Evolutionary conservation across 2,329 filamentous ascomycete species (phyloP).

Genomic region (Hypoxylon sp.): DNA sequence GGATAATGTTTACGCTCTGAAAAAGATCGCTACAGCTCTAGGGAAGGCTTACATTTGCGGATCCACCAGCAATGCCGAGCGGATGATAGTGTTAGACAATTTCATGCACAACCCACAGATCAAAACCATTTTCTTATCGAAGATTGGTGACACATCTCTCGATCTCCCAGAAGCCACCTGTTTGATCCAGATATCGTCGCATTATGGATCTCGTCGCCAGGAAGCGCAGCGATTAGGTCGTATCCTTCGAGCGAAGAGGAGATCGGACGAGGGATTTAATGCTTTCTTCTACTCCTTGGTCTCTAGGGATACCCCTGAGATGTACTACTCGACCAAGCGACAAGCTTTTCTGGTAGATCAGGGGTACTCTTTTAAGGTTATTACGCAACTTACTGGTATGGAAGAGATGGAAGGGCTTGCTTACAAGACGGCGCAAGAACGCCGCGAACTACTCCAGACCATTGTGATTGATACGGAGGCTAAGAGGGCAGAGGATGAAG

Average conservation of each 20-base stretch:
- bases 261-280: conserved; percentile 98
- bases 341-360: conserved; percentile 98
- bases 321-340: conserved; percentile 96
- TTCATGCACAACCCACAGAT: conserved; percentile 93
- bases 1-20: conserved; percentile 94
- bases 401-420: conserved; percentile 85
- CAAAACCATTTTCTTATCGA: conserved; percentile 95
- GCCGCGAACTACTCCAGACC: conserved; percentile 88
- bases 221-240: conserved; percentile 94
- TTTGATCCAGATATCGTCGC: conserved; percentile 96
- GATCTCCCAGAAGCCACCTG: conserved; percentile 97
- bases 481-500: conserved; percentile 71
- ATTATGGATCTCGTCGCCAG: conserved; percentile 96
- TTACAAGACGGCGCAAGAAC: conserved; percentile 83
- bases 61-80: conserved; percentile 86
- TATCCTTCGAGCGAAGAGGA: conserved; percentile 92
- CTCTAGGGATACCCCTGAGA: conserved; percentile 96
- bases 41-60: conserved; percentile 93
- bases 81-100: conserved; percentile 89
- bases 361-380: conserved; percentile 98
- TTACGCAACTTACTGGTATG: conserved; percentile 93
- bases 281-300: conserved; percentile 99
- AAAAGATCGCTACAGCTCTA: conserved; percentile 86
- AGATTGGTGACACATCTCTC: conserved; percentile 98
- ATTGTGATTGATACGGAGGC: conserved; percentile 90